Conservation (phyloP, 2,329 filamentous ascomycete genomes). For the Ophiostoma sp. region DNA sequence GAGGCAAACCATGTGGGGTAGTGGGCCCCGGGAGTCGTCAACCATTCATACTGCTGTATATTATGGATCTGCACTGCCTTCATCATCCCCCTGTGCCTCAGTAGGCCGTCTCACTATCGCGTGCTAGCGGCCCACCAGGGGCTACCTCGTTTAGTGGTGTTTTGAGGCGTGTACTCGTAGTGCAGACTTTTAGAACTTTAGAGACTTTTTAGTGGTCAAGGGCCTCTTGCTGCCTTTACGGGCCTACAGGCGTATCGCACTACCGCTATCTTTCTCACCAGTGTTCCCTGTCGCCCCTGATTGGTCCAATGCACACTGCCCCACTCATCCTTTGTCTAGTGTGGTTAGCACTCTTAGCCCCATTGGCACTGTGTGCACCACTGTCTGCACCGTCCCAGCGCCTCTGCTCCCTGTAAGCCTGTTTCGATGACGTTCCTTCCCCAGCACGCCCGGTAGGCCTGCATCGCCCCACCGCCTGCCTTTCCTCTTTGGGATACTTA, state of each 20-base stretch:
- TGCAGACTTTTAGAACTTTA: neutral
- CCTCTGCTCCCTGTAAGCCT: neutral
- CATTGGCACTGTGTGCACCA: slow-evolving; percentile 12
- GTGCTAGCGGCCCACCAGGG: neutral
- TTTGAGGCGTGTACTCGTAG: neutral
- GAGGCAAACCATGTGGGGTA: neutral
- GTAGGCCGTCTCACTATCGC: slow-evolving; percentile 4
- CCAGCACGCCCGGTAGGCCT: neutral
- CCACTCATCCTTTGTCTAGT: slow-evolving; percentile 13
- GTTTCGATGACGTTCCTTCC: slow-evolving; percentile 8
- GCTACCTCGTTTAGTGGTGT: neutral
- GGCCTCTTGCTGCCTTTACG: neutral
- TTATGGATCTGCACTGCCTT: slow-evolving; percentile 1
- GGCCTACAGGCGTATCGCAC: neutral
- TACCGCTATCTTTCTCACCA: neutral
- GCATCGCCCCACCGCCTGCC: neutral
- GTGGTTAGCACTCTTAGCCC: neutral
- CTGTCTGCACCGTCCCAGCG: neutral
- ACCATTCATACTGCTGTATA: neutral
- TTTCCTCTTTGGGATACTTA: slow-evolving; percentile 13
- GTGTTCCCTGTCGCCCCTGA: neutral
- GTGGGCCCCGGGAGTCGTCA: neutral
- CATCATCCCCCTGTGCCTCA: slow-evolving; percentile 2
- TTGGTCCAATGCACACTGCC: neutral
- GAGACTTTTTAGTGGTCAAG: neutral